Evolutionary conservation across 2,329 filamentous ascomycete genomes (phyloP), one percentile per base, ranked within the genome.

Genomic region (Claviceps arundinis): DNA sequence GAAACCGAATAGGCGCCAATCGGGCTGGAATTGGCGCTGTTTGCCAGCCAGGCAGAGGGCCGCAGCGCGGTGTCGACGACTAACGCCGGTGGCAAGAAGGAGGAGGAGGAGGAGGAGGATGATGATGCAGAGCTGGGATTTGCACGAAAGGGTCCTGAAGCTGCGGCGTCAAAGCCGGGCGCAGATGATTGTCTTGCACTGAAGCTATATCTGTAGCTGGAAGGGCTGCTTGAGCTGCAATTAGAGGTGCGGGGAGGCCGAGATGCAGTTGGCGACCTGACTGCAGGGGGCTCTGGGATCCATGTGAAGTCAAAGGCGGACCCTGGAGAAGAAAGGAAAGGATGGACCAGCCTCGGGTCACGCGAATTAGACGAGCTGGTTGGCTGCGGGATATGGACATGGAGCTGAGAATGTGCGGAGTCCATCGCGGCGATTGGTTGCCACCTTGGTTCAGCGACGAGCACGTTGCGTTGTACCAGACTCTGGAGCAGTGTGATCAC

Each of bases 11-110:
- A 46, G 48, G 53, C 19, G 54, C 54, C 56, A 53, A 42, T 53
- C 51, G 53, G 55, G 50, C 51, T 53, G 46, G 52, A 51, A 38
- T 47, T 43, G 42, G 47, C 52, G 52, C 53, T 50, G 43, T 40
- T 41, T 22, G 34, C 30, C 45, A 40, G 41, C 46, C 17, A 44
- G 26, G 24, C 22, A n/a, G 50, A 40, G 7, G 47, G 51, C 19
- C 19, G 37, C 40, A 45, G 30, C 30, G 46, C 47, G 16, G 51
- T 48, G 41, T 49, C 37, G 38, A 49, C 19, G 6, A 38, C 26
- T 3, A 24, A 14, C 11, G 45, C 24, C 24, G 4, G 26, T 14
- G 45, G 24, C 50, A 48, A n/a, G 42, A 38, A 50, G 13, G 37
- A 40, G 3, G 22, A 24, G 11, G 43, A 30, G 19, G 19, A 40